These are phyloP conservation scores for Taxawa tesnikishii DNA, from an alignment of 2,329 filamentous ascomycete genomes.

Conservation along the genomic window DNA sequence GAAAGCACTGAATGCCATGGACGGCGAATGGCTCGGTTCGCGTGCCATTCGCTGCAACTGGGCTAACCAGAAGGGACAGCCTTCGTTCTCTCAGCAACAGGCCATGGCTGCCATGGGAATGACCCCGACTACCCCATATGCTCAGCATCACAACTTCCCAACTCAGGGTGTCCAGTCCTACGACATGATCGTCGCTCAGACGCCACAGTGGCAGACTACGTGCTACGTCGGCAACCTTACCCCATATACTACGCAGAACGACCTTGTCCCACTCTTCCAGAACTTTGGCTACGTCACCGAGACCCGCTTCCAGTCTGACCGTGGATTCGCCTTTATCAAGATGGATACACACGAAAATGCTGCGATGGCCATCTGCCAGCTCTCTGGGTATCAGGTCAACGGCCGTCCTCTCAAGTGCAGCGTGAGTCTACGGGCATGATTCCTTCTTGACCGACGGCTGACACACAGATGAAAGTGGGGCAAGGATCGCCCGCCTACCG, in stretches of 20 bases:
- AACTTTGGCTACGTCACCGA: slow-evolving; percentile 98
- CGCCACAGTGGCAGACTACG: slow-evolving; percentile 94
- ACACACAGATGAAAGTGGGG: slow-evolving; percentile 60
- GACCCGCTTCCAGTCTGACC: slow-evolving; percentile 94
- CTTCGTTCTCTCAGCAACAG: slow-evolving; percentile 94
- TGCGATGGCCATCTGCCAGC: slow-evolving; percentile 94
- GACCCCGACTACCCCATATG: slow-evolving; percentile 92
- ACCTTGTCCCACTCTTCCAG: slow-evolving; percentile 94
- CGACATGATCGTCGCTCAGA: slow-evolving; percentile 92
- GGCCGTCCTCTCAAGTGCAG: slow-evolving; percentile 96
- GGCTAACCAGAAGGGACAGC: slow-evolving; percentile 99
- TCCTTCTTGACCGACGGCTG: slow-evolving; percentile 10
- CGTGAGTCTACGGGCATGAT: slow-evolving; percentile 51
- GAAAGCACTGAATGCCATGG: slow-evolving; percentile 94
- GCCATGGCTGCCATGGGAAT: slow-evolving; percentile 96
- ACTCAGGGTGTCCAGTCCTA: slow-evolving; percentile 95
- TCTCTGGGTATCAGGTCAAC: slow-evolving; percentile 97
- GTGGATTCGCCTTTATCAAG: slow-evolving; percentile 97
- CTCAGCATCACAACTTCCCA: slow-evolving; percentile 85
- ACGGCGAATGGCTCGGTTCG: slow-evolving; percentile 97
- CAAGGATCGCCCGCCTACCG: slow-evolving; percentile 89
- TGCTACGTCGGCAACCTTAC: slow-evolving; percentile 97
- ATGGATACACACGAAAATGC: slow-evolving; percentile 98
- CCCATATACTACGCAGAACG: slow-evolving; percentile 92
- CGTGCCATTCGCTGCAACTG: slow-evolving; percentile 98